These are phyloP conservation scores for Lecanosticta acicola DNA, from an alignment of 2,329 filamentous ascomycete genomes.

Conservation along the genomic window DNA sequence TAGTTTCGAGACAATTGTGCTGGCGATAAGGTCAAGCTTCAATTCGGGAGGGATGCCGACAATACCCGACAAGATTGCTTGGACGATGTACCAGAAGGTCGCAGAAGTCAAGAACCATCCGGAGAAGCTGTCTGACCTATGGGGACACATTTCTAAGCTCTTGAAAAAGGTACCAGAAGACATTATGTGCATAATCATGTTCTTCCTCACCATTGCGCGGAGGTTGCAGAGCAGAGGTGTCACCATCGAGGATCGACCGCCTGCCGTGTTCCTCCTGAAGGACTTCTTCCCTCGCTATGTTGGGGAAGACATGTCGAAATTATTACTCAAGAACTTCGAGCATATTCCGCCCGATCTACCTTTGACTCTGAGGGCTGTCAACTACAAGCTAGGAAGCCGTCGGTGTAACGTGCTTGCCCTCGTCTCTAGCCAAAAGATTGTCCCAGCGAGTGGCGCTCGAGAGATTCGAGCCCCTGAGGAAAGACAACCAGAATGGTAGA, in stretches of 20 bases:
- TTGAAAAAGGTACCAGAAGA: conserved; percentile 16
- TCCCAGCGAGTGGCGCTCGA: not conserved
- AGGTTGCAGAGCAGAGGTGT: conserved; percentile 7
- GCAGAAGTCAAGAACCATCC: conserved; percentile 7
- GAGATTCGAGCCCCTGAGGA: conserved; percentile 2
- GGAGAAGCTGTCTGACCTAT: conserved; percentile 6
- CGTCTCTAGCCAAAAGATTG: not conserved
- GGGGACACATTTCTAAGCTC: conserved; percentile 10
- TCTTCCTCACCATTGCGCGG: conserved; percentile 13
- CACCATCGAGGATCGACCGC: conserved; percentile 11
- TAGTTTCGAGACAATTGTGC: not conserved
- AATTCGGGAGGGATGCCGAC: not conserved
- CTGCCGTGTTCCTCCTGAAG: conserved; percentile 10
- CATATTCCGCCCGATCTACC: conserved; percentile 14
- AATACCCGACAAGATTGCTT: conserved; percentile 6
- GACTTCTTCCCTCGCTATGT: conserved; percentile 12
- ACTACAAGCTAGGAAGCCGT: conserved; percentile 9
- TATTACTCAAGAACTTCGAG: conserved; percentile 14
- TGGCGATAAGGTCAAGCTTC: conserved; percentile 3
- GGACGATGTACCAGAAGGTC: conserved; percentile 11
- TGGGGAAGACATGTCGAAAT: conserved; percentile 8
- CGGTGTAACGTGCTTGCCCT: conserved; percentile 6
- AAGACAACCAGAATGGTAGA: not conserved
- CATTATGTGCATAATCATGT: conserved; percentile 13
- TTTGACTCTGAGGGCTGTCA: conserved; percentile 8